Percentiles rank a stretch among this genome's conserved stretches.
Conservation (phyloP, 306 rosid genomes). For the Citrullus amarus region DNA sequence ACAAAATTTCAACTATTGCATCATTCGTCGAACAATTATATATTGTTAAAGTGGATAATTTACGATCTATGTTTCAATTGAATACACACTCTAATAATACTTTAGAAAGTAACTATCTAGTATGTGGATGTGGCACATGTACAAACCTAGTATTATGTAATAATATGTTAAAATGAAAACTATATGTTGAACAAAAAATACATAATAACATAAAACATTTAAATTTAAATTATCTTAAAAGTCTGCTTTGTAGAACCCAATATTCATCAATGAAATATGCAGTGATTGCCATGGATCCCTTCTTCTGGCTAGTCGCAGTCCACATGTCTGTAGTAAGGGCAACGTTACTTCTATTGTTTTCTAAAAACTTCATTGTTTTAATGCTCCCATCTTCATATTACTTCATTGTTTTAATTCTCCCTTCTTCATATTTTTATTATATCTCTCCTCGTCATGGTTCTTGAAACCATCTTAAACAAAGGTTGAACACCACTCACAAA, state of each 20-base stretch:
- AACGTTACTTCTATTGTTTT: not conserved
- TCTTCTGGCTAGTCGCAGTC: not conserved
- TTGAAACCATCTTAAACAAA: not conserved
- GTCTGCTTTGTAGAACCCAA: not conserved
- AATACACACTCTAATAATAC: not conserved
- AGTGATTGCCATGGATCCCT: not conserved
- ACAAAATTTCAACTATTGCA: no score
- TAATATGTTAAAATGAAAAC: not conserved
- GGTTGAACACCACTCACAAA: not conserved
- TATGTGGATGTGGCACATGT: not conserved
- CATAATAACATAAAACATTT: not conserved
- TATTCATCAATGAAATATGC: not conserved
- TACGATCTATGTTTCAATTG: not conserved
- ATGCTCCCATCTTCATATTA: not conserved
- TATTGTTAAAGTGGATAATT: no score
- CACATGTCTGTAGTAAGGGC: not conserved
- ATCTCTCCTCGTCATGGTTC: not conserved
- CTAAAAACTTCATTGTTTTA: not conserved
- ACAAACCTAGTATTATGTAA: not conserved
- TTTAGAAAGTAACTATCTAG: not conserved
- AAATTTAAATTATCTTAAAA: not conserved
- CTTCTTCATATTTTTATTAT: not conserved
- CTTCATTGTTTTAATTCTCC: not conserved
- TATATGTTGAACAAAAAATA: not conserved
- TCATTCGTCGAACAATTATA: no score